Conservation (phyloP, 2,329 filamentous ascomycete species). For the Cyanodermella asteris region DNA sequence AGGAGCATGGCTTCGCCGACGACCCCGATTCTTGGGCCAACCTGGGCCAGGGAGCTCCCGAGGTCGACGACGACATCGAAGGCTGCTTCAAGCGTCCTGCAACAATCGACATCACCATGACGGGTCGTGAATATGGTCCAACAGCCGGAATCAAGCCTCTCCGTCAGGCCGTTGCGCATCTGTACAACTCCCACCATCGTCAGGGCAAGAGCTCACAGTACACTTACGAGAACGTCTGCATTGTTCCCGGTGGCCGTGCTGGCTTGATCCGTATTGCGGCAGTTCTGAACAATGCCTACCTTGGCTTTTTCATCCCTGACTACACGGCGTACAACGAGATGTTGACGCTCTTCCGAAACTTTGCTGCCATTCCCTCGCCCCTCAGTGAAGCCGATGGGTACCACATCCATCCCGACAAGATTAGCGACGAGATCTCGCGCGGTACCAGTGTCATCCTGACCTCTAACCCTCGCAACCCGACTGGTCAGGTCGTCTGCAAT, state of each 20-base stretch:
- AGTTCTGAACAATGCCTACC: constrained; percentile 75
- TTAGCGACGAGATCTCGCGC: constrained; percentile 72
- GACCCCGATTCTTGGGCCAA: constrained; percentile 75
- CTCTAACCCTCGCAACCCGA: constrained; percentile 88
- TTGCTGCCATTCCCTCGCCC: constrained; percentile 69
- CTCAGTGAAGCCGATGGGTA: constrained; percentile 71
- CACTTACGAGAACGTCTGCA: constrained; percentile 93
- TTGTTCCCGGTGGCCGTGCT: constrained; percentile 80
- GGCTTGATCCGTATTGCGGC: constrained; percentile 88
- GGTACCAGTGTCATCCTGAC: constrained; percentile 78
- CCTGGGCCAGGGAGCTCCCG: constrained; percentile 77
- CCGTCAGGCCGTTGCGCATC: constrained; percentile 65
- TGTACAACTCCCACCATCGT: constrained; percentile 87
- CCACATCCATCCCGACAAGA: constrained; percentile 82
- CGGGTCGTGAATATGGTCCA: constrained; percentile 73
- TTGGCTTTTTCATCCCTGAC: constrained; percentile 80
- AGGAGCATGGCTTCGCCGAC: constrained; percentile 73
- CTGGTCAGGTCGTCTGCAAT: constrained; percentile 66
- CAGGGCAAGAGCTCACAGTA: constrained; percentile 75
- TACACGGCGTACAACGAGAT: constrained; percentile 75
- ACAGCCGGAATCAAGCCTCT: constrained; percentile 86
- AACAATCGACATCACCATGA: constrained; percentile 54
- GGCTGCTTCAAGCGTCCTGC: constrained; percentile 71
- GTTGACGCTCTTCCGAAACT: constrained; percentile 16
- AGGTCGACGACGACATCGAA: constrained; percentile 80